A percentile compares a stretch with the other conserved stretches of the same genome.
Evolutionary conservation across 805 yeast species (phyloP).

Genomic region (Wickerhamomyces hampshirensis): DNA sequence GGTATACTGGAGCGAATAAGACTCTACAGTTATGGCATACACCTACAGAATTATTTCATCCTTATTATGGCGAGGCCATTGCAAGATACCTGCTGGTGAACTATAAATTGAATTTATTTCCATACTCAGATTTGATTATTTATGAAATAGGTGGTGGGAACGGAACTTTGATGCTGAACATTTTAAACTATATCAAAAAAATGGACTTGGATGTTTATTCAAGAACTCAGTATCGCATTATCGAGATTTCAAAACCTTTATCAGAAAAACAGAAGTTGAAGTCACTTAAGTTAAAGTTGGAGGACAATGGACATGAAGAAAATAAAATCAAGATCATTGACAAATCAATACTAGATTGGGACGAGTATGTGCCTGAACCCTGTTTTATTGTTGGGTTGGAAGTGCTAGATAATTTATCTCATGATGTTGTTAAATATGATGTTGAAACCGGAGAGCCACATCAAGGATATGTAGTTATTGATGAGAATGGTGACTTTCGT

Average conservation of each 20-base stretch:
- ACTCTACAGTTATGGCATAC: constrained; percentile 78
- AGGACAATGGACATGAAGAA: constrained; percentile 38
- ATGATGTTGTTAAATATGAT: constrained; percentile 76
- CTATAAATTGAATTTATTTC: constrained; percentile 62
- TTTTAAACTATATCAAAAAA: constrained; percentile 56
- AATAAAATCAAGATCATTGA: constrained; percentile 61
- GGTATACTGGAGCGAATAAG: constrained; percentile 36
- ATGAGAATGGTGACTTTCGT: constrained; percentile 67
- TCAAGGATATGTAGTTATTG: constrained; percentile 75
- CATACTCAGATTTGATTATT: constrained; percentile 65
- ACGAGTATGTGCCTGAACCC: constrained; percentile 50
- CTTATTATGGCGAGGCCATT: constrained; percentile 79
- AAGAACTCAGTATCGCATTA: constrained; percentile 47
- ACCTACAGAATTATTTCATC: constrained; percentile 81
- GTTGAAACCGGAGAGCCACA: constrained; percentile 58
- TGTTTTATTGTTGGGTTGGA: constrained; percentile 78
- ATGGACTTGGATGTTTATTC: constrained; percentile 71
- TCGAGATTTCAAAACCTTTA: constrained; percentile 20
- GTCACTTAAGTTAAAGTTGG: constrained; percentile 9
- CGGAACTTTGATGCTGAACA: constrained; percentile 77
- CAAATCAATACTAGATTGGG: constrained; percentile 76
- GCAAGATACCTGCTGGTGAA: constrained; percentile 75
- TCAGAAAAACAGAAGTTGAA: constrained; percentile 25
- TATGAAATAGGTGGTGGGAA: constrained; percentile 92
- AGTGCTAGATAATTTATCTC: constrained; percentile 80